Evolutionary conservation across 768 basidiomycete genomes (phyloP).

Genomic region (Ephemerocybe angulata): DNA sequence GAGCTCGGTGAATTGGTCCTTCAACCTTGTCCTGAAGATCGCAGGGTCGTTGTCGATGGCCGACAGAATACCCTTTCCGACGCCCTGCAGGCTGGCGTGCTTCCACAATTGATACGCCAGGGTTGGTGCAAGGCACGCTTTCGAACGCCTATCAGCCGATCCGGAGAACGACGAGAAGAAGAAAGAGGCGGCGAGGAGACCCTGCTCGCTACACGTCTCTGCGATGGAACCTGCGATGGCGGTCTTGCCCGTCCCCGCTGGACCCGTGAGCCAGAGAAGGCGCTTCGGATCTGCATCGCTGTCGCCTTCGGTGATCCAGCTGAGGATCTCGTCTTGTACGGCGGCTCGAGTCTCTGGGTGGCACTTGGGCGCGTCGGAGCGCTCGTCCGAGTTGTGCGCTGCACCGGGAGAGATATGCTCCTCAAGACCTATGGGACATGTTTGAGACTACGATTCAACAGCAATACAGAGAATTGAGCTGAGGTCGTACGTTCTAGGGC

Average conservation of each 20-base stretch:
- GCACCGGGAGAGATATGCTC: neutral
- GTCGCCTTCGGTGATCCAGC: neutral
- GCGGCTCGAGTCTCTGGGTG: neutral
- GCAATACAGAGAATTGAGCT: no score
- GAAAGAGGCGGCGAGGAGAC: slow-evolving; percentile 9
- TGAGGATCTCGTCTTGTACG: slow-evolving; percentile 4
- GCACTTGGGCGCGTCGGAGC: neutral
- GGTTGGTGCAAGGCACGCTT: neutral
- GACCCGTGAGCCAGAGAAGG: slow-evolving; percentile 8
- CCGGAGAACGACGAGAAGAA: slow-evolving; percentile 10
- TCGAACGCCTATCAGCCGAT: neutral
- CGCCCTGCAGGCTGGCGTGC: neutral
- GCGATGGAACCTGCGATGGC: slow-evolving; percentile 11
- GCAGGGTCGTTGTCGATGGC: neutral
- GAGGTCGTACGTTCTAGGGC: no score
- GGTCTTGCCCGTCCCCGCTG: slow-evolving; percentile 10
- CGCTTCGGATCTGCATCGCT: neutral
- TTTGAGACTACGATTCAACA: no score
- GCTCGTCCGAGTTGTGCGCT: neutral
- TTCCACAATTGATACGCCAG: neutral
- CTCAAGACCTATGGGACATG: slow-evolving; percentile 10
- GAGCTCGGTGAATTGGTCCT: neutral
- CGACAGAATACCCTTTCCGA: neutral
- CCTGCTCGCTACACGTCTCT: neutral
- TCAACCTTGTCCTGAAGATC: neutral